These are phyloP conservation scores for Gaeumannomyces sp. DNA, from an alignment of 2,329 filamentous ascomycete species.

Conservation along the genomic window DNA sequence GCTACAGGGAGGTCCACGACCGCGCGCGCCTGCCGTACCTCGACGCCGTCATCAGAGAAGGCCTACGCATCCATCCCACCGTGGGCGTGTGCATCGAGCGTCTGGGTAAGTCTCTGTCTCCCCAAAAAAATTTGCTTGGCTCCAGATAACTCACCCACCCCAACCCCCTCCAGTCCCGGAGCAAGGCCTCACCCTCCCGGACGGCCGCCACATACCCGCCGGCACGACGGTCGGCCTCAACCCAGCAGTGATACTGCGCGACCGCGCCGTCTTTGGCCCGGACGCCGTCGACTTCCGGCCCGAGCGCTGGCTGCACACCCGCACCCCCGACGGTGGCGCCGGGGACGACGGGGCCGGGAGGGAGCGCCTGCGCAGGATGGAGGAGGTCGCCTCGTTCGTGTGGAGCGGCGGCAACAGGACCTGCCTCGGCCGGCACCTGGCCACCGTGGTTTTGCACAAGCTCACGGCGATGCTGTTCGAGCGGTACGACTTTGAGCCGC, in stretches of 20 bases:
- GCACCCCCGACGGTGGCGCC: slow-evolving; percentile 21
- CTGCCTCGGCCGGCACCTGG: slow-evolving; percentile 43
- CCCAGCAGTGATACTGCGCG: slow-evolving; percentile 53
- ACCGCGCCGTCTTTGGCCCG: slow-evolving; percentile 47
- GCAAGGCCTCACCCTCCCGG: too few relatives aligned
- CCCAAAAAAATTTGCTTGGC: too few relatives aligned
- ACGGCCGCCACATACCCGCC: slow-evolving; percentile 35
- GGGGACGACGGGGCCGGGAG: neutral
- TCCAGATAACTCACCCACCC: too few relatives aligned
- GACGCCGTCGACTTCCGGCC: slow-evolving; percentile 51
- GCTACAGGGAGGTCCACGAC: too few relatives aligned
- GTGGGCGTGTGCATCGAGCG: too few relatives aligned
- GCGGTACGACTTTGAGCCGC: too few relatives aligned
- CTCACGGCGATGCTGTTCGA: too few relatives aligned
- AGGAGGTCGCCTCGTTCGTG: slow-evolving; percentile 16
- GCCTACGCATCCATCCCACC: too few relatives aligned
- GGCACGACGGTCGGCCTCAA: slow-evolving; percentile 54
- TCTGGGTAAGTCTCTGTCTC: too few relatives aligned
- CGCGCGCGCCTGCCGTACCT: too few relatives aligned
- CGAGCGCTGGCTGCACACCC: slow-evolving; percentile 45
- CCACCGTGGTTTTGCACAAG: slow-evolving; percentile 34
- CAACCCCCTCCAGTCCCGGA: too few relatives aligned
- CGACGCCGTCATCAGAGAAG: too few relatives aligned
- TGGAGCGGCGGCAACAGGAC: slow-evolving; percentile 49
- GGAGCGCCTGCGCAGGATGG: slow-evolving; percentile 35